These are phyloP conservation scores for Hypoxylon fragiforme DNA, from an alignment of 495 filamentous ascomycete genomes.

Conservation along the genomic window DNA sequence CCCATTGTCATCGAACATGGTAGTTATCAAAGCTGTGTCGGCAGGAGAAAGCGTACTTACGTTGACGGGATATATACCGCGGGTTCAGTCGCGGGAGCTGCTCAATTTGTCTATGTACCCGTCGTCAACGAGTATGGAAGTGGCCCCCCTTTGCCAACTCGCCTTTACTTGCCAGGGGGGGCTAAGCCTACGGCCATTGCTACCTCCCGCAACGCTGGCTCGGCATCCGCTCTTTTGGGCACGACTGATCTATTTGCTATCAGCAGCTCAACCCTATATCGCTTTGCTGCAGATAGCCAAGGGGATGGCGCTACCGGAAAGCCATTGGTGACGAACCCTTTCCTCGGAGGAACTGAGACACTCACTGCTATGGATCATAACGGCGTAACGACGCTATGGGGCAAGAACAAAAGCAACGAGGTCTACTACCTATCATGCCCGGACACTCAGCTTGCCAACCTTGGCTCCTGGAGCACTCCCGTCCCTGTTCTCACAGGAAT, in stretches of 20 bases:
- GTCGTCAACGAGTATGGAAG: constrained; percentile 1
- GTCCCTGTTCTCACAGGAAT: not conserved
- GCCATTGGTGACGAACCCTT: not conserved
- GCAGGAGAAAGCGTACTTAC: not conserved
- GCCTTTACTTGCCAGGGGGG: not conserved
- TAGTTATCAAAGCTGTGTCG: constrained; percentile 6
- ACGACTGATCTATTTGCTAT: constrained; percentile 7
- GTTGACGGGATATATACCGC: constrained; percentile 7
- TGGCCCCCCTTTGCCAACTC: not conserved
- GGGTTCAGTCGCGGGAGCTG: not conserved
- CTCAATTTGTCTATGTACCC: constrained; percentile 7
- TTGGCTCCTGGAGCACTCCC: constrained; percentile 2
- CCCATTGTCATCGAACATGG: constrained; percentile 4
- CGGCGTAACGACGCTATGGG: constrained; percentile 10
- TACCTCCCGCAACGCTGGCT: constrained; percentile 6
- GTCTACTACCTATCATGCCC: constrained; percentile 6
- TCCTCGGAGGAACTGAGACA: constrained; percentile 4
- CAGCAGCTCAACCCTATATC: constrained; percentile 4
- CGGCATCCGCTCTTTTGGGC: not conserved
- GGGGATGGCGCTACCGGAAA: not conserved
- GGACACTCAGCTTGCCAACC: not conserved
- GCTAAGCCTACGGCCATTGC: constrained; percentile 3
- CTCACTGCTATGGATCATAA: constrained; percentile 3
- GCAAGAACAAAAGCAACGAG: constrained; percentile 5
- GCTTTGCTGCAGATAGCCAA: constrained; percentile 1